A percentile compares a stretch with the other conserved stretches of the same genome.
Evolutionary conservation across 2,329 filamentous ascomycete species (phyloP).

Genomic region (Claviceps maximensis): DNA sequence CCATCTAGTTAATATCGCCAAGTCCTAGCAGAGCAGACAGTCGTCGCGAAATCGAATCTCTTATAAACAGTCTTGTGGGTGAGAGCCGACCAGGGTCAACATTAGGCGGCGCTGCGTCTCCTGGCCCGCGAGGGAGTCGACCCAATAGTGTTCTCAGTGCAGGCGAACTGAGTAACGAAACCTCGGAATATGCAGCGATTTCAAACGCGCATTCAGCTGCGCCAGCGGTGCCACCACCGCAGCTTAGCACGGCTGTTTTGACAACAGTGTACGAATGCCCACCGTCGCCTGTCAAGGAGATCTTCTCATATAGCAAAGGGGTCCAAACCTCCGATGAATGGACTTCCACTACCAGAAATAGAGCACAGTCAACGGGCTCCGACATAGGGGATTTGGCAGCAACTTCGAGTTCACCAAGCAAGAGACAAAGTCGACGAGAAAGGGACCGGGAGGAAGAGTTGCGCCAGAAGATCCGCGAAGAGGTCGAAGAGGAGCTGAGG

Average conservation of each 20-base stretch:
- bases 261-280: conserved; percentile 71
- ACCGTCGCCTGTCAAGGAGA: conserved; percentile 62
- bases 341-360: conserved; percentile 38
- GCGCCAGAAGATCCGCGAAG: conserved; percentile 66
- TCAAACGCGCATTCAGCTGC: conserved; percentile 24
- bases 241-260: conserved; percentile 58
- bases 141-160: conserved; percentile 79
- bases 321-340: conserved; percentile 81
- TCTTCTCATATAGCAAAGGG: conserved; percentile 93
- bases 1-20: conserved; percentile 44
- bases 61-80: conserved; percentile 74
- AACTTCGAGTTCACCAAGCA: conserved; percentile 47
- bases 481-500: conserved; percentile 86
- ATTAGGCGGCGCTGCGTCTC: conserved; percentile 50
- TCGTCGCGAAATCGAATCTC: conserved; percentile 65
- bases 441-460: conserved; percentile 81
- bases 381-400: conserved; percentile 48
- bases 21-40: conserved; percentile 55
- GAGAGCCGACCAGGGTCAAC: conserved; percentile 61
- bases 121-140: conserved; percentile 56
- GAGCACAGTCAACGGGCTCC: conserved; percentile 29
- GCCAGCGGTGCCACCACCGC: conserved; percentile 17
- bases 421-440: conserved; percentile 65
- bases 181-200: conserved; percentile 45
- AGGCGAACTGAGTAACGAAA: conserved; percentile 66